These are phyloP conservation scores for Oryza punctata DNA, from an alignment of 176 grass and related monocot genomes.

Conservation along the genomic window DNA sequence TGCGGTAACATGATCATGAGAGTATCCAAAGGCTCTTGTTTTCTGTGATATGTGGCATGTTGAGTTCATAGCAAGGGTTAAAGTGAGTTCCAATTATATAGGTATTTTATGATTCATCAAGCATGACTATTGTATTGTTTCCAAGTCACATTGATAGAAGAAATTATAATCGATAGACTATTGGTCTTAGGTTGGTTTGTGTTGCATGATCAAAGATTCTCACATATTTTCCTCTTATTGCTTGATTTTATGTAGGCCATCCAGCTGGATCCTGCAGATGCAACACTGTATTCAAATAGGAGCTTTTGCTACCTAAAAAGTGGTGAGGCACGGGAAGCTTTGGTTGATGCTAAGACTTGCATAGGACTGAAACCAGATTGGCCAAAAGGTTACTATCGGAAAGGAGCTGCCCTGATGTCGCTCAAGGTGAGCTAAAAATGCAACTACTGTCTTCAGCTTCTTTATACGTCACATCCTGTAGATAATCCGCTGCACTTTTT, in stretches of 20 bases:
- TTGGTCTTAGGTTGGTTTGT: slow-evolving; percentile 1
- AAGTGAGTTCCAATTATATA: neutral
- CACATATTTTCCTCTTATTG: neutral
- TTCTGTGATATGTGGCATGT: neutral
- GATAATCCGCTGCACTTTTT: neutral
- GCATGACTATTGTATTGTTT: neutral
- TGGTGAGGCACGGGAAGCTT: slow-evolving; percentile 14
- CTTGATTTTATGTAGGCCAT: slow-evolving; percentile 43
- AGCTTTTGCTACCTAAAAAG: slow-evolving; percentile 36
- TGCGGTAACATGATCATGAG: neutral
- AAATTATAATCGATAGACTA: neutral
- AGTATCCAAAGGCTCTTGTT: no score
- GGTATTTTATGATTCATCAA: neutral
- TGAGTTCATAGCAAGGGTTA: neutral
- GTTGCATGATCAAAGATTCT: neutral
- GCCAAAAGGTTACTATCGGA: slow-evolving; percentile 48
- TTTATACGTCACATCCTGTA: neutral
- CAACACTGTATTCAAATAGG: slow-evolving; percentile 32
- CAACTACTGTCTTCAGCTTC: neutral
- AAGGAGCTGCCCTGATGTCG: slow-evolving; percentile 46
- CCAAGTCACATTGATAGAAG: neutral
- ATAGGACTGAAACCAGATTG: slow-evolving; percentile 36
- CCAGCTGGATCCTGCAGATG: slow-evolving; percentile 28
- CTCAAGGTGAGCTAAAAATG: slow-evolving; percentile 38
- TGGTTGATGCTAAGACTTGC: slow-evolving; percentile 36